phyloP scores from a whole-genome alignment of 2,329 filamentous ascomycete species.

The Monosporascus sp. region DNA sequence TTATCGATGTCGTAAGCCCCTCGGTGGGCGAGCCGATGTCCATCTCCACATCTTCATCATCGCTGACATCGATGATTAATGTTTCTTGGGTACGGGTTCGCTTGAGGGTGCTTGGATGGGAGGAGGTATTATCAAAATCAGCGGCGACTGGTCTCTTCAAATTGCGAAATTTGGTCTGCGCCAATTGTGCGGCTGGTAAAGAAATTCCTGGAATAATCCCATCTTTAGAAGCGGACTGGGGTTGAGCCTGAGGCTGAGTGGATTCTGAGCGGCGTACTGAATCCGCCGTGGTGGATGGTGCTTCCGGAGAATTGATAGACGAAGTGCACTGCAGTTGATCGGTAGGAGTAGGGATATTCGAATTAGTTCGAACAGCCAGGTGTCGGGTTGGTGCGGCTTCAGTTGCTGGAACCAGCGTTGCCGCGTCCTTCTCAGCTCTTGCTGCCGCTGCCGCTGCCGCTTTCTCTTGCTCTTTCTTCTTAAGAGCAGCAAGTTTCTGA shows the following conservation, averaged over 20 bases:
- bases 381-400: slow-evolving; percentile 7
- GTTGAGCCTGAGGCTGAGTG: background rate
- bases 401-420: slow-evolving; percentile 5
- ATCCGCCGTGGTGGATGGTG: background rate
- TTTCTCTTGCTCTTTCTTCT: slow-evolving; percentile 41
- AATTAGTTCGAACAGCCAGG: slow-evolving; percentile 1
- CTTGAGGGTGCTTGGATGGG: slow-evolving; percentile 39
- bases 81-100: slow-evolving; percentile 47
- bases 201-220: slow-evolving; percentile 20
- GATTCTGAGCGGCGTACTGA: background rate
- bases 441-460: slow-evolving; percentile 3
- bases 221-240: slow-evolving; percentile 11
- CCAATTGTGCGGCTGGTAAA: slow-evolving; percentile 12
- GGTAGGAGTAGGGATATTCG: background rate
- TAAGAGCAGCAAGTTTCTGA: slow-evolving; percentile 70
- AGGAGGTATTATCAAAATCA: slow-evolving; percentile 59
- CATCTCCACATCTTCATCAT: slow-evolving; percentile 64
- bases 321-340: slow-evolving; percentile 8
- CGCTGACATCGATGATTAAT: slow-evolving; percentile 81
- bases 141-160: slow-evolving; percentile 61
- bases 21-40: slow-evolving; percentile 55
- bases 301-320: background rate
- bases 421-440: slow-evolving; percentile 18
- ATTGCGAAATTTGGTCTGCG: slow-evolving; percentile 21
- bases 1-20: slow-evolving; percentile 28